Base-by-base conservation (phyloP, 257 asterid species). In the Capsicum rhomboideum region DNA sequence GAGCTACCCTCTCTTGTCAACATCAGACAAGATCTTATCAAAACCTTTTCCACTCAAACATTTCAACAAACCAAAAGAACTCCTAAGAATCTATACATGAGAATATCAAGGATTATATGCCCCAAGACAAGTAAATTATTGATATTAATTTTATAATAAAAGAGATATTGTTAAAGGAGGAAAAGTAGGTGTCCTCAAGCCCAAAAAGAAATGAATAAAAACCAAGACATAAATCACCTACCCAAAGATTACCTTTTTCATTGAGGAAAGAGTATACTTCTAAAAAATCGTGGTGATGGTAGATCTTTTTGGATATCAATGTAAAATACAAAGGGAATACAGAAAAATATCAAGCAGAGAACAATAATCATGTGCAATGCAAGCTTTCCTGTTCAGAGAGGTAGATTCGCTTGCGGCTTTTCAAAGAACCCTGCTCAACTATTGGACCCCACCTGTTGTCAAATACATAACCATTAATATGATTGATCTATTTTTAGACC, bases 331-430 rank as follows among this genome's bases (percentile, higher is more conserved):
- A 17, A 11, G n/a, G 34, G 68, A 23, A 61, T 26, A 10, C 68
- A 4, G 68, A 23, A 23, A 61, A 61, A 29, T n/a, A n/a, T n/a
- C n/a, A n/a, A n/a, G n/a, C n/a, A n/a, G n/a, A n/a, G n/a, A n/a
- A n/a, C n/a, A n/a, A 28, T 17, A 78, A 50, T 53, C 23, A 78
- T 52, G 50, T 29, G 53, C 50, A 44, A 54, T 54, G 82, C 8
- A 4, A 29, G 44, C 81, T 56, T 82, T 89, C 99, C 93, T 93
- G 98, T 64, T 94, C 98, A 26, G 99, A 96, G 21, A 96, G 96
- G 89, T 96, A 96, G 53, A 96, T 95, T 4, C 98, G 91, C 66
- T 96, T 98, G 37, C 92, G 92, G 88, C 77, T 92, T 91, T 91
- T 91, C 88, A 84, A 87, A 82, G 88, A 83, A 56, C 93, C 93